phyloP scores from a whole-genome alignment of 305 asterid species.

The Withania somnifera region DNA sequence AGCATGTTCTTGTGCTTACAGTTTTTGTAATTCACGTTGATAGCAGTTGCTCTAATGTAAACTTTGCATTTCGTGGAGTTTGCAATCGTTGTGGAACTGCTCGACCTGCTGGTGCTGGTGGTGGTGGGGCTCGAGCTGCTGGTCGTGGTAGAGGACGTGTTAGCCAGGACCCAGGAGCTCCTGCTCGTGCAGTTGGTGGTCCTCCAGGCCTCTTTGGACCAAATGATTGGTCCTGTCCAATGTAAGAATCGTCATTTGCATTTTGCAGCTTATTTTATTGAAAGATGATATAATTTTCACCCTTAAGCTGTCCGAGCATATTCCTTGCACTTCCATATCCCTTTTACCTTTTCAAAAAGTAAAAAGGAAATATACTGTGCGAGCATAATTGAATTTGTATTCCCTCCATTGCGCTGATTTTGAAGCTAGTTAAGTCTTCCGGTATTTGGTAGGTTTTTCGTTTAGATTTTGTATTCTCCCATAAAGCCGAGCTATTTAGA shows the following conservation, averaged over 20 bases:
- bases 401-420: not conserved
- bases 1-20: slow-evolving; percentile 12
- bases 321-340: not conserved
- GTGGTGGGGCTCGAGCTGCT: slow-evolving; percentile 65
- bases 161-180: slow-evolving; percentile 49
- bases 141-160: slow-evolving; percentile 92
- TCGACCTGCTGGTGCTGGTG: slow-evolving; percentile 77
- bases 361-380: not conserved
- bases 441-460: not conserved
- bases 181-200: slow-evolving; percentile 52
- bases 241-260: slow-evolving; percentile 35
- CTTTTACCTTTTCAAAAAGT: not conserved
- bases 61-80: slow-evolving; percentile 96
- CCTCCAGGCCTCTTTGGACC: slow-evolving; percentile 90
- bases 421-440: not conserved
- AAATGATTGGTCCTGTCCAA: slow-evolving; percentile 97
- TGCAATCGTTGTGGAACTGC: slow-evolving; percentile 98
- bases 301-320: not conserved
- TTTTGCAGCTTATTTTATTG: not conserved
- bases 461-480: not conserved
- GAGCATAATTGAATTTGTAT: not conserved
- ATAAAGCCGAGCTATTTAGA: not conserved
- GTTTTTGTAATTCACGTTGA: slow-evolving; percentile 6
- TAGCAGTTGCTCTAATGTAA: slow-evolving; percentile 88
- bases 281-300: not conserved